phyloP scores from a whole-genome alignment of 2,329 filamentous ascomycete genomes.

The Alternaria metachromatica region DNA sequence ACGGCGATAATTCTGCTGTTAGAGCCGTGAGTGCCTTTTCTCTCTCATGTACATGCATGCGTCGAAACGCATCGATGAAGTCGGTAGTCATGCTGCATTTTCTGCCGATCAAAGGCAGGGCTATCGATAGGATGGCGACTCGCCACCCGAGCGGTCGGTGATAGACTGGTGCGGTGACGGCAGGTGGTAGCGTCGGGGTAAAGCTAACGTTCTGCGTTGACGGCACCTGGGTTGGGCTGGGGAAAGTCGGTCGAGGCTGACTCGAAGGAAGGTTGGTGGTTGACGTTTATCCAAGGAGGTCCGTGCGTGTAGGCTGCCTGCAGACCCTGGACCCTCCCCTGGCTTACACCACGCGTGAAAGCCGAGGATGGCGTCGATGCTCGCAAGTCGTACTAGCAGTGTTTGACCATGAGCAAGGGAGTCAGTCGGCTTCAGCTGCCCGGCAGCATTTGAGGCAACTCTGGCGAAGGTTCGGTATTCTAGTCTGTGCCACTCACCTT shows the following conservation, averaged over 20 bases:
- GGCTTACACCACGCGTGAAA: background rate
- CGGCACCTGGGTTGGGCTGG: background rate
- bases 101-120: background rate
- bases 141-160: slow-evolving; percentile 5
- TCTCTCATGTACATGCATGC: slow-evolving; percentile 19
- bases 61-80: slow-evolving; percentile 28
- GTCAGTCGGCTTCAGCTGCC: background rate
- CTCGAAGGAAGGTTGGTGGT: slow-evolving; percentile 4
- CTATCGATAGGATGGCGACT: background rate
- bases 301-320: slow-evolving; percentile 1
- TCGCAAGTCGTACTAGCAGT: background rate
- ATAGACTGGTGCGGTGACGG: background rate
- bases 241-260: slow-evolving; percentile 14
- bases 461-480: background rate
- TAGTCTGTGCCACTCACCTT: background rate
- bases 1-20: slow-evolving; percentile 29
- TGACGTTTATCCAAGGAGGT: slow-evolving; percentile 2
- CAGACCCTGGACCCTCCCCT: background rate
- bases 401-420: background rate
- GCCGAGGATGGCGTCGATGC: background rate
- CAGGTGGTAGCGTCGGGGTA: slow-evolving; percentile 5
- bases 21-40: slow-evolving; percentile 33
- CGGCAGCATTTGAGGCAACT: background rate
- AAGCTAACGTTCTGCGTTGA: background rate
- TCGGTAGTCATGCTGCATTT: slow-evolving; percentile 8